A percentile compares a stretch with the other conserved stretches of the same genome.
Evolutionary conservation across 2,329 filamentous ascomycete species (phyloP).

Genomic region (Huntiella abstrusa): DNA sequence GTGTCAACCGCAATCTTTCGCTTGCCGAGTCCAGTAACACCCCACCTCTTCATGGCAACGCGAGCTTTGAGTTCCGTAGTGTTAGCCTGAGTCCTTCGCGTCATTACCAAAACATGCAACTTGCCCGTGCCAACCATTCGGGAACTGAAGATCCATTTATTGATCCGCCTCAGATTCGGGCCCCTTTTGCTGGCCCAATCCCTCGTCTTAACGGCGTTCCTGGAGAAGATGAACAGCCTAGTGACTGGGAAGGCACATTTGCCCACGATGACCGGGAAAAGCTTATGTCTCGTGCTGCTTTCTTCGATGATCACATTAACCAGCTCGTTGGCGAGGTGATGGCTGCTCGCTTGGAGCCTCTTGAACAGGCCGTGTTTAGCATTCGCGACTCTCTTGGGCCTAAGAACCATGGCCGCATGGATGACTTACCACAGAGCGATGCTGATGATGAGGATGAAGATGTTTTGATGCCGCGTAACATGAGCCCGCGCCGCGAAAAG

Average conservation of each 20-base stretch:
- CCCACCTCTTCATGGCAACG: background rate
- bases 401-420: slow-evolving; percentile 41
- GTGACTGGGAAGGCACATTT: slow-evolving; percentile 83
- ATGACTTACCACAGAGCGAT: slow-evolving; percentile 62
- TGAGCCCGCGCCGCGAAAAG: slow-evolving; percentile 61
- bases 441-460: slow-evolving; percentile 88
- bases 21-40: slow-evolving; percentile 17
- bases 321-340: slow-evolving; percentile 64
- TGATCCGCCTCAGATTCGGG: slow-evolving; percentile 44
- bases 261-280: slow-evolving; percentile 70
- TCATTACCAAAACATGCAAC: slow-evolving; percentile 28
- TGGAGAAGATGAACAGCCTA: slow-evolving; percentile 34
- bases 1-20: slow-evolving; percentile 21
- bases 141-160: slow-evolving; percentile 45
- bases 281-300: slow-evolving; percentile 59
- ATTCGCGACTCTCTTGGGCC: slow-evolving; percentile 50
- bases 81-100: slow-evolving; percentile 56
- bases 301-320: slow-evolving; percentile 84
- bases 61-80: slow-evolving; percentile 32
- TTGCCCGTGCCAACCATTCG: slow-evolving; percentile 16
- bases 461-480: slow-evolving; percentile 41
- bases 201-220: slow-evolving; percentile 37
- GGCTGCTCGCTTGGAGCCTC: slow-evolving; percentile 55
- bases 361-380: slow-evolving; percentile 58
- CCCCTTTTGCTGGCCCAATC: slow-evolving; percentile 33